Conservation (phyloP, 345 rosid species). For the Erysimum cheiranthoides region DNA sequence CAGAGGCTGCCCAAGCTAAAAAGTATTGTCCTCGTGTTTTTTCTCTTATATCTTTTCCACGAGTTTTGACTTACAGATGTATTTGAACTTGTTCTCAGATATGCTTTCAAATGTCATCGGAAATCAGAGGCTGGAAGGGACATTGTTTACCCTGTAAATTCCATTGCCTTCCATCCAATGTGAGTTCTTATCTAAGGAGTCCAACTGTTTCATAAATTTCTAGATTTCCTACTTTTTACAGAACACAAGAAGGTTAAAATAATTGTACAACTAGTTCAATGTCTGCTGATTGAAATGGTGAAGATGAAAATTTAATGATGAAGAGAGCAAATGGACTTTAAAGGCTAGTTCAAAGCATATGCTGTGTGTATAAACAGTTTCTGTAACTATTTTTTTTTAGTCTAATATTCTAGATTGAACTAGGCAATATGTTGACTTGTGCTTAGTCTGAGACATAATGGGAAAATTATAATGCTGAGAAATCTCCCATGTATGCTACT, state of each 20-base stretch:
- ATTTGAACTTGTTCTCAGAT: slow-evolving; percentile 56
- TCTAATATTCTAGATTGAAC: not conserved
- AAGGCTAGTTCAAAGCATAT: slow-evolving; percentile 13
- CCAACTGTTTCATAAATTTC: slow-evolving; percentile 7
- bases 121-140: slow-evolving; percentile 98
- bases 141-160: slow-evolving; percentile 93
- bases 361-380: not conserved
- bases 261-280: not conserved
- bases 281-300: not conserved
- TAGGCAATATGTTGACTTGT: slow-evolving; percentile 2
- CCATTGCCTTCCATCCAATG: slow-evolving; percentile 98
- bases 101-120: slow-evolving; percentile 98
- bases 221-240: slow-evolving; percentile 3
- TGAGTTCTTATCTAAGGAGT: slow-evolving; percentile 54
- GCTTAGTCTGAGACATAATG: slow-evolving; percentile 11
- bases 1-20: slow-evolving; percentile 96
- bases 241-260: not conserved
- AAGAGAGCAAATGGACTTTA: not conserved
- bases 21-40: slow-evolving; percentile 56
- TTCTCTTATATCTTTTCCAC: not conserved
- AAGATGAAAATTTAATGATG: not conserved
- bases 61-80: slow-evolving; percentile 6
- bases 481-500: not conserved
- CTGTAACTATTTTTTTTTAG: not conserved
- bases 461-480: slow-evolving; percentile 1